Base-by-base conservation (phyloP, 805 yeast species). In the Candida cerambycidarum region DNA sequence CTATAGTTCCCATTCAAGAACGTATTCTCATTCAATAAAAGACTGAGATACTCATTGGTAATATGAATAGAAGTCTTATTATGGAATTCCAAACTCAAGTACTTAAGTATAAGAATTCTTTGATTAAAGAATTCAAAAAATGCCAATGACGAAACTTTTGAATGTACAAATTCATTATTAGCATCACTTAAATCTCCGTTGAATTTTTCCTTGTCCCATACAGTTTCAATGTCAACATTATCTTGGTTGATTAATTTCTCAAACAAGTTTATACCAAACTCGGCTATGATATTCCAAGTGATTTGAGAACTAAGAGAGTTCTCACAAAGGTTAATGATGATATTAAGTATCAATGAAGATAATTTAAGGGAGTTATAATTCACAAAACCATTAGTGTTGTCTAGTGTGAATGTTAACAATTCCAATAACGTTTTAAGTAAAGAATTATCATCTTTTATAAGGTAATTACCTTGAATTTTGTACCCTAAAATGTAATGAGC, bases 401-500 rank as follows among this genome's bases (percentile, higher is more conserved):
- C 59, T 18, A 83, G 56, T 11, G 81, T 71, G 1, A 75, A 66
- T 27, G 67, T 64, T 34, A 89, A 58, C 13, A 82, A 61, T 6
- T 57, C 58, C 3, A 86, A 54, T 6, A 89, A 54, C 0, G 82
- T 67, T 23, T 38, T 27, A 34, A 90, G 69, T 7, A 85, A 59
- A 12, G 71, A 67, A 0, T 87, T 75, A 2, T 88, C 80, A 2
- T 80, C 80, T n/a, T 82, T 58, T 0, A 77, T 59, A 15, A 81
- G 63, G 39, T 73, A 77, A 1, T 56, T 65, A 4, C 67, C 76
- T 53, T 62, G 45, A 51, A 63, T 54, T 32, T 78, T 80, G 59
- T 82, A 89, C 0, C 98, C 98, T 1, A 92, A 69, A 7, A 92
- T 59, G 51, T 83, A 82, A 57, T 89, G 97, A 1, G 92, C 67